A percentile compares a stretch with the other conserved stretches of the same genome.
phyloP scores from a whole-genome alignment of 352 stramenopile species.

The Achlya hypogyna region DNA sequence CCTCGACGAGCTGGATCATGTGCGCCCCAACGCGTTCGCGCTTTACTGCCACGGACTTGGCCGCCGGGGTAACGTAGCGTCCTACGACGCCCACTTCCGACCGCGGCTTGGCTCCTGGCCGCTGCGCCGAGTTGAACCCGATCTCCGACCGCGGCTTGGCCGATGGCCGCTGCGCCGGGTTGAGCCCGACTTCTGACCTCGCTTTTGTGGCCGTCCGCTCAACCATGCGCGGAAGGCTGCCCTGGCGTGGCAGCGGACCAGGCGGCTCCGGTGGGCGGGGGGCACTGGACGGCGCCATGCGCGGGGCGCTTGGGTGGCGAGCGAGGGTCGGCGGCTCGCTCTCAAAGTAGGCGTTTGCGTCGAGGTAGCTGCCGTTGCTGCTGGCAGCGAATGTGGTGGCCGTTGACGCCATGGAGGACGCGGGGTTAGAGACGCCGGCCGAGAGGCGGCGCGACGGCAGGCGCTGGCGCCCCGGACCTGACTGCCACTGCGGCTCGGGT shows the following conservation, averaged over 20 bases:
- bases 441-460: not conserved
- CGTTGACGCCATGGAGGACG: not conserved
- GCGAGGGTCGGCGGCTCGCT: not conserved
- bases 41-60: too few relatives aligned
- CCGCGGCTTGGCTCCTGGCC: not conserved
- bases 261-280: not conserved
- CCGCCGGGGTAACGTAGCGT: too few relatives aligned
- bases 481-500: not conserved
- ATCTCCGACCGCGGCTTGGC: too few relatives aligned
- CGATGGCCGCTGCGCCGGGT: too few relatives aligned
- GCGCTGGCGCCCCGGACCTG: not conserved
- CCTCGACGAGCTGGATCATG: slow-evolving; percentile 9
- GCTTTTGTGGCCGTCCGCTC: too few relatives aligned
- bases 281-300: not conserved
- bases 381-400: not conserved
- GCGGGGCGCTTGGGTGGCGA: not conserved
- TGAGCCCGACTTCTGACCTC: too few relatives aligned
- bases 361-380: not conserved
- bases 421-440: not conserved
- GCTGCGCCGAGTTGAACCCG: too few relatives aligned
- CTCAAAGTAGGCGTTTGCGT: not conserved
- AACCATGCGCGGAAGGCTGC: not conserved
- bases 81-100: not conserved
- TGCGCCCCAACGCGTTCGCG: not conserved
- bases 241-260: not conserved